Evolutionary conservation across 257 asterid genomes (phyloP).

Genomic region (Schizonepeta tenuifolia): DNA sequence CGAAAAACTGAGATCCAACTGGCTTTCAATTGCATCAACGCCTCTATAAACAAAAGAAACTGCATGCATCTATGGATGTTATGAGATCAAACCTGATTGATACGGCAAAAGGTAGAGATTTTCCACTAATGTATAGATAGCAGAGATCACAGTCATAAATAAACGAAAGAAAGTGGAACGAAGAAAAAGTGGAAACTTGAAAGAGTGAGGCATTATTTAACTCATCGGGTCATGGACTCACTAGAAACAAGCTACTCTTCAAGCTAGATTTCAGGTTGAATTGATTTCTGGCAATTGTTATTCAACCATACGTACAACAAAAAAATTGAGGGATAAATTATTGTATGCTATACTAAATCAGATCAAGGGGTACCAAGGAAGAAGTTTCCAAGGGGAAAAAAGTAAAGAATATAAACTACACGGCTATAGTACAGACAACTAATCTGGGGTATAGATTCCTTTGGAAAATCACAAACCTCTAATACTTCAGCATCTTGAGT

Average conservation of each 20-base stretch:
- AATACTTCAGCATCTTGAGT: constrained; percentile 26
- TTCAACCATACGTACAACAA: constrained; percentile 34
- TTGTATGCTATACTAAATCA: constrained; percentile 39
- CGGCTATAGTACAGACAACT: constrained; percentile 38
- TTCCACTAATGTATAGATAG: neutral
- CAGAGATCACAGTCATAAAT: neutral
- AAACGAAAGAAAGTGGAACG: neutral
- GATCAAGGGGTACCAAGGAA: constrained; percentile 24
- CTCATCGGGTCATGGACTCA: neutral
- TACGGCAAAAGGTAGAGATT: too few relatives aligned
- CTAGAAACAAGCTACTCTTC: neutral
- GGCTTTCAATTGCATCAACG: too few relatives aligned
- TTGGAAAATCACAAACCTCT: constrained; percentile 23
- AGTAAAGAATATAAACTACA: constrained; percentile 43
- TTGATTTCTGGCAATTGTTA: constrained; percentile 20
- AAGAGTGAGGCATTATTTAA: neutral
- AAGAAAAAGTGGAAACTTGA: neutral
- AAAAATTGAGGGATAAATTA: constrained; percentile 35
- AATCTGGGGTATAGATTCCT: constrained; percentile 20
- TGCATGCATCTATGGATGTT: neutral
- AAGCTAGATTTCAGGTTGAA: constrained; percentile 23
- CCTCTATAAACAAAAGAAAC: neutral
- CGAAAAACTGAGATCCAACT: neutral
- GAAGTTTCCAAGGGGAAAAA: constrained; percentile 27
- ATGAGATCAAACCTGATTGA: neutral